Evolutionary conservation across 2,329 filamentous ascomycete genomes (phyloP).

Genomic region (Xylariomycetidae sp.): DNA sequence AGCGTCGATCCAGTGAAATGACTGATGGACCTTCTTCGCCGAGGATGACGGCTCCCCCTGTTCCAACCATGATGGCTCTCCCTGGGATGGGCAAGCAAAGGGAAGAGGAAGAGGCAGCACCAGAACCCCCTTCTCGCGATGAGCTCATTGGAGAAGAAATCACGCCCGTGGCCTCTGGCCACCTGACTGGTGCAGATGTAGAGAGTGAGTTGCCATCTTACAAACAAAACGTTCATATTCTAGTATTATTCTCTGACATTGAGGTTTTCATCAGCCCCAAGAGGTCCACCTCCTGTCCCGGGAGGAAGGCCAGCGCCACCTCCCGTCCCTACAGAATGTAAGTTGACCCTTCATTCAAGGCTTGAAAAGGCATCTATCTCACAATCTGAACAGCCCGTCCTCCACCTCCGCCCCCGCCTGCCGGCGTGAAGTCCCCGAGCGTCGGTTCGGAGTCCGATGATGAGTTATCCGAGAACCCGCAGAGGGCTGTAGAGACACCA

Average conservation of each 20-base stretch:
- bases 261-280: slow-evolving; percentile 21
- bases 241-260: neutral
- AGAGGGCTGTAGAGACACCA: slow-evolving; percentile 38
- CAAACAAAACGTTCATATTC: slow-evolving; percentile 3
- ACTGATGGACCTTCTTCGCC: slow-evolving; percentile 38
- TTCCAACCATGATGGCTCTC: slow-evolving; percentile 59
- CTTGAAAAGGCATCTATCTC: slow-evolving; percentile 2
- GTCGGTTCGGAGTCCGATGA: slow-evolving; percentile 86
- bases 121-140: slow-evolving; percentile 48
- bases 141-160: slow-evolving; percentile 30
- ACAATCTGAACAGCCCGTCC: slow-evolving; percentile 53
- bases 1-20: slow-evolving; percentile 38
- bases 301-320: slow-evolving; percentile 51
- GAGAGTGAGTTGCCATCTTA: slow-evolving; percentile 21
- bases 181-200: slow-evolving; percentile 13
- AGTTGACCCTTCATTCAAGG: slow-evolving; percentile 29
- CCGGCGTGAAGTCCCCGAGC: slow-evolving; percentile 59
- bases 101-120: slow-evolving; percentile 37
- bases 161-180: slow-evolving; percentile 24
- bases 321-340: slow-evolving; percentile 57
- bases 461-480: slow-evolving; percentile 61
- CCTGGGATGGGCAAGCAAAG: slow-evolving; percentile 65
- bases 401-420: slow-evolving; percentile 47
- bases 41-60: slow-evolving; percentile 43
- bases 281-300: slow-evolving; percentile 41